These are phyloP conservation scores for Volvariella volvacea DNA, from an alignment of 1,284 basidiomycete genomes.

Conservation along the genomic window DNA sequence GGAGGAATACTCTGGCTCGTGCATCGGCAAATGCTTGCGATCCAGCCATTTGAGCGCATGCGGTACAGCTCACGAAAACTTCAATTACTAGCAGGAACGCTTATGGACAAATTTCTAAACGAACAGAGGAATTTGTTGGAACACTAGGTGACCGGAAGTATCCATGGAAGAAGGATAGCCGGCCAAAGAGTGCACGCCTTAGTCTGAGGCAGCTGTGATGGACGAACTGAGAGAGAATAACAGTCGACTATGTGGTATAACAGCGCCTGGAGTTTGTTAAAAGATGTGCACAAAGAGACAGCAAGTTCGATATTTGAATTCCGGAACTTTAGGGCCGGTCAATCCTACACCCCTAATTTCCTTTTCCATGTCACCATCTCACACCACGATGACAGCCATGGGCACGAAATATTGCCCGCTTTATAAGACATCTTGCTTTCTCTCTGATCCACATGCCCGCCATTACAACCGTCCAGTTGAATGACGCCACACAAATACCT, in stretches of 20 bases:
- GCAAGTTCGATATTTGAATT: slow-evolving; percentile 9
- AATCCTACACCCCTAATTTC: slow-evolving; percentile 2
- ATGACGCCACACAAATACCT: slow-evolving; percentile 52
- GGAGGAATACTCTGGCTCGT: background rate
- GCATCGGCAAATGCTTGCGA: too few relatives aligned
- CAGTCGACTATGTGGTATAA: slow-evolving; percentile 53
- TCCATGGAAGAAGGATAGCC: slow-evolving; percentile 40
- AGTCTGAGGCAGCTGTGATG: slow-evolving; percentile 54
- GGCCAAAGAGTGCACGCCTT: slow-evolving; percentile 55
- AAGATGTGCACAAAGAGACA: slow-evolving; percentile 38
- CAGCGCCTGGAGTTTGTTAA: slow-evolving; percentile 56
- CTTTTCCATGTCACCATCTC: background rate
- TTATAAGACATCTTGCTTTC: too few relatives aligned
- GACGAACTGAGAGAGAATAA: slow-evolving; percentile 33
- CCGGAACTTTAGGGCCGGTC: slow-evolving; percentile 36
- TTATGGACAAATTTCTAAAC: too few relatives aligned
- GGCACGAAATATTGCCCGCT: background rate
- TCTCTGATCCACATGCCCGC: slow-evolving; percentile 2
- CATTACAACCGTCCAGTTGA: slow-evolving; percentile 24
- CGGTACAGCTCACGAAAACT: too few relatives aligned
- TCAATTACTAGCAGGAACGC: too few relatives aligned
- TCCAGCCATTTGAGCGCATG: too few relatives aligned
- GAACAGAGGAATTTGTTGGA: slow-evolving; percentile 31
- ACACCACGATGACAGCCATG: background rate
- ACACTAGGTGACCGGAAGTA: slow-evolving; percentile 59